Base-by-base conservation (phyloP, 257 asterid species). In the Echium plantagineum region DNA sequence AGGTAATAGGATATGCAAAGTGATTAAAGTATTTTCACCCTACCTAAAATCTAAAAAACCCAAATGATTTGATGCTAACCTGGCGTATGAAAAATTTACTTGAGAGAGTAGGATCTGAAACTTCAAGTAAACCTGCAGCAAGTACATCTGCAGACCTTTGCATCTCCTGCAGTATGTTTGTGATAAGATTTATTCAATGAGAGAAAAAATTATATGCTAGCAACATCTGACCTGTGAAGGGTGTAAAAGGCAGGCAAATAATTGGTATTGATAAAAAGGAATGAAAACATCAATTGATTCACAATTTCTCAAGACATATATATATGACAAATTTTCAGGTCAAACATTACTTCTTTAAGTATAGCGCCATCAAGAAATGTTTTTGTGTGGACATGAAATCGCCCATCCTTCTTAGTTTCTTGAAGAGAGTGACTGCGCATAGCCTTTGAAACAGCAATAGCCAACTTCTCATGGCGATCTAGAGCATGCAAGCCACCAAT, bases 401-500 rank as follows among this genome's bases (percentile, higher is more conserved):
- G 89, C 52, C 99, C 99, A 68, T 93, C 99, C 69, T 85, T 93
- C 85, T 83, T 93, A 72, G 99, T 93, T 74, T 93, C 96, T 77
- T 89, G 99, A 74, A 93, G 94, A 72, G 99, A 93, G 73, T 79
- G 97, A 48, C 94, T 73, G 68, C 97, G 78, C 97, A 75, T 86
- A 66, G 99, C 99, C 84, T 89, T 93, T 52, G 99, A 93, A 68
- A 93, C 97, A 65, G 96, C 97, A 75, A 93, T 86, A 48, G 99
- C 76, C 81, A 93, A 77, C 79, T 86, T 89, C 71, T 93, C 99
- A 56, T 93, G 99, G 70, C 79, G 87, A 80, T 93, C 97, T 21
- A 93, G 71, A 56, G 87, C 81, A 77, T 93, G 97, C n/a, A 82
- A 54, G 71, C 97, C 99, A 32, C 96, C 95, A 63, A 89, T 77